These are phyloP conservation scores for Tetrahymena malaccensis DNA, from an alignment of 73 alveolate genomes.

Conservation along the genomic window DNA sequence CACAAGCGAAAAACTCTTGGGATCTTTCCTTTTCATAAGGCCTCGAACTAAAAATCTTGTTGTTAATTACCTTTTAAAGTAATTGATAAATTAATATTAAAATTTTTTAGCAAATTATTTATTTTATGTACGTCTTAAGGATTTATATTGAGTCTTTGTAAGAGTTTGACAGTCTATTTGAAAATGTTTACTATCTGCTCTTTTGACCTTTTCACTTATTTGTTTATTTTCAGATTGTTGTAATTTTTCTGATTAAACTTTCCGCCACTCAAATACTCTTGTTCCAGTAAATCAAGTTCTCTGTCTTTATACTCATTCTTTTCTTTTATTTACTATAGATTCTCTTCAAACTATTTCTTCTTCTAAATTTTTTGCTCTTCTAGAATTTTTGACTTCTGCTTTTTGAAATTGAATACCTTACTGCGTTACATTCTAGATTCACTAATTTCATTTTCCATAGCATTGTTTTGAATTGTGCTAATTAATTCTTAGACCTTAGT, in stretches of 20 bases:
- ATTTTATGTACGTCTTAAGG: neutral
- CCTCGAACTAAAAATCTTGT: neutral
- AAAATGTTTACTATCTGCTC: neutral
- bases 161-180: neutral
- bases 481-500: neutral
- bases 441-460: neutral
- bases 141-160: neutral
- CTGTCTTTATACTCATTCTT: neutral
- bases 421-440: neutral
- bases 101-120: neutral
- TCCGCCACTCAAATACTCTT: neutral
- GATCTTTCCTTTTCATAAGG: neutral
- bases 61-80: neutral
- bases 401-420: neutral
- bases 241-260: neutral
- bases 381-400: neutral
- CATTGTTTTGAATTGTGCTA: neutral
- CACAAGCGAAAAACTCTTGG: neutral
- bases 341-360: neutral
- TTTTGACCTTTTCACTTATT: neutral
- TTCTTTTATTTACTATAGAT: neutral
- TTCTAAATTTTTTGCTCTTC: neutral
- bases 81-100: neutral
- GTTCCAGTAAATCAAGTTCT: neutral
- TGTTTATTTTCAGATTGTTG: neutral